A percentile compares a stretch with the other conserved stretches of the same genome.
phyloP scores from a whole-genome alignment of 306 rosid genomes.

The Corylus avellana region DNA sequence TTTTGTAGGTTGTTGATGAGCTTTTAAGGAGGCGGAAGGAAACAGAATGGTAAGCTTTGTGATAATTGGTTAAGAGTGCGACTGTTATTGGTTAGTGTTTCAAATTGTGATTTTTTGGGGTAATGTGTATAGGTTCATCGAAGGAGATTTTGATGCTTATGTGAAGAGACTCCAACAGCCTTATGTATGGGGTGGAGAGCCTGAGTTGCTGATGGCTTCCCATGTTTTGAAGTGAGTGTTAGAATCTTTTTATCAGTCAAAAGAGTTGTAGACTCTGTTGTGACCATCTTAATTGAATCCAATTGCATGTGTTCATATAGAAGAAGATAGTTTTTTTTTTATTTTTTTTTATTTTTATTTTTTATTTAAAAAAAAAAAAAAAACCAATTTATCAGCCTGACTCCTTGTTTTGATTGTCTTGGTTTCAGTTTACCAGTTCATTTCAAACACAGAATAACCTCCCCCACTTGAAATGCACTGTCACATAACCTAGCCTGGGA shows the following conservation, averaged over 20 bases:
- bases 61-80: not conserved
- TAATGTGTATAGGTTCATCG: conserved; percentile 62
- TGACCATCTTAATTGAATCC: not conserved
- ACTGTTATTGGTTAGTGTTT: conserved; percentile 3
- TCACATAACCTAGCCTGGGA: not conserved
- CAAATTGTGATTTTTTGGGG: conserved; percentile 1
- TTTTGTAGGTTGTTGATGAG: conserved; percentile 76
- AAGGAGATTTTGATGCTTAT: conserved; percentile 85
- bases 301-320: not conserved
- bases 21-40: conserved; percentile 83
- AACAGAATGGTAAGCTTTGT: conserved; percentile 70
- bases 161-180: conserved; percentile 70
- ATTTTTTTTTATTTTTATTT: too few relatives aligned
- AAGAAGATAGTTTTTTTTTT: too few relatives aligned
- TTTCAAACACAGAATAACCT: not conserved
- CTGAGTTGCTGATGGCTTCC: conserved; percentile 91
- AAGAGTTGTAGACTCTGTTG: not conserved
- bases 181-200: conserved; percentile 95
- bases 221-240: conserved; percentile 81
- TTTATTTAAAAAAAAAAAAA: too few relatives aligned
- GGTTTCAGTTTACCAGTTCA: not conserved
- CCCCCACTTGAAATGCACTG: not conserved
- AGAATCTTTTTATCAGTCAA: not conserved
- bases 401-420: not conserved
- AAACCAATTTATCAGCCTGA: not conserved